Percentiles rank a stretch among this genome's conserved stretches.
These are phyloP conservation scores for Scheffersomyces illinoinensis DNA, from an alignment of 1,139 yeast species.

Conservation along the genomic window DNA sequence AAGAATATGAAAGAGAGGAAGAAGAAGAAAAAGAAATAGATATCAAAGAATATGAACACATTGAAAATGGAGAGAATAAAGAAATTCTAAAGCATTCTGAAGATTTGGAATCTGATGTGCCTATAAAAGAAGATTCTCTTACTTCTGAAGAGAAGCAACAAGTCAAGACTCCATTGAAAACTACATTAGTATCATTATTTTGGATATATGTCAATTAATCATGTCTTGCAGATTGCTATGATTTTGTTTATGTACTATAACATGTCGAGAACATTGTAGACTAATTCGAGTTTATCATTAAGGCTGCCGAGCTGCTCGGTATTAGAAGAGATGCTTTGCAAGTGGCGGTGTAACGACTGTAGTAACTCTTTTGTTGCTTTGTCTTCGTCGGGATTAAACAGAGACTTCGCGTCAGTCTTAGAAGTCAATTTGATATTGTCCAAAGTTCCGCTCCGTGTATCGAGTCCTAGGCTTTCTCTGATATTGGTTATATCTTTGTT, in stretches of 20 bases:
- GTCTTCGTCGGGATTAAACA: slow-evolving; percentile 29
- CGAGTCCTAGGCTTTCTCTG: slow-evolving; percentile 1
- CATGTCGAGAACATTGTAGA: slow-evolving; percentile 27
- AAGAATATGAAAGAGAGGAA: slow-evolving; percentile 1
- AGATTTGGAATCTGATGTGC: neutral
- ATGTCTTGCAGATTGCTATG: neutral
- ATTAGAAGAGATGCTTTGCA: slow-evolving; percentile 17
- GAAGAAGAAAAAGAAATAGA: neutral
- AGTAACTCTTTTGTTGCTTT: slow-evolving; percentile 23
- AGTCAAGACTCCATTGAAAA: neutral
- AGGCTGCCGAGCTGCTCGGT: slow-evolving; percentile 21
- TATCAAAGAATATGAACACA: slow-evolving; percentile 1
- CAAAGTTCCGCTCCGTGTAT: neutral
- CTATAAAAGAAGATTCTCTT: neutral
- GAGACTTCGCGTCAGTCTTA: neutral
- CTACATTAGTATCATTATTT: slow-evolving; percentile 27
- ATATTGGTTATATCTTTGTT: slow-evolving; percentile 6
- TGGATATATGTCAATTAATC: slow-evolving; percentile 29
- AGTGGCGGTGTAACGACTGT: slow-evolving; percentile 16
- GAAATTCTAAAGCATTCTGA: neutral
- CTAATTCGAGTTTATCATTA: slow-evolving; percentile 27
- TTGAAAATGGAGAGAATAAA: neutral
- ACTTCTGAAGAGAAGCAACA: neutral
- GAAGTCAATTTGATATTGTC: slow-evolving; percentile 3
- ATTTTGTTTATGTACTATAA: slow-evolving; percentile 3